A percentile compares a stretch with the other conserved stretches of the same genome.
These are phyloP conservation scores for Xenoacremonium recifei DNA, from an alignment of 2,329 filamentous ascomycete species.

Conservation along the genomic window DNA sequence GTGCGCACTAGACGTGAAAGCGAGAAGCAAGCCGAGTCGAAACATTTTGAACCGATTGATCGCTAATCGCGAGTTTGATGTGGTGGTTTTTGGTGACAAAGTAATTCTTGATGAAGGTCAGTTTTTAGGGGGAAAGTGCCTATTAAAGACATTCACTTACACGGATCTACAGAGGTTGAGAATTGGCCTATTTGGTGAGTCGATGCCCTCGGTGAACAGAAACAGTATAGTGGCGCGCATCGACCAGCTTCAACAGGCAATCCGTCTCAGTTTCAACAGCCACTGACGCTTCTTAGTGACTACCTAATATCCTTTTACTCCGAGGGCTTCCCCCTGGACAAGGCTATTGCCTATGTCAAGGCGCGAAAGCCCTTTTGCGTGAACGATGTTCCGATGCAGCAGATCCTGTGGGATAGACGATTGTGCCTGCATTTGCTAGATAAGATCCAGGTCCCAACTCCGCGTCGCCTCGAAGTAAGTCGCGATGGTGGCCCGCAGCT, in stretches of 20 bases:
- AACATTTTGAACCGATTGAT: constrained; percentile 94
- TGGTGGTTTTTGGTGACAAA: constrained; percentile 97
- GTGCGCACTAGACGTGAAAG: constrained; percentile 93
- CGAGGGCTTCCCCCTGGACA: constrained; percentile 93
- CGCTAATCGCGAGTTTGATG: constrained; percentile 88
- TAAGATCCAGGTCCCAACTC: constrained; percentile 84
- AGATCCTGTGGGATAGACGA: constrained; percentile 92
- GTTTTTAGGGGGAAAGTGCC: constrained; percentile 19
- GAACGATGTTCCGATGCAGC: constrained; percentile 97
- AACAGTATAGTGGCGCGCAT: constrained; percentile 31
- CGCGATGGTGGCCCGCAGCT: constrained; percentile 85
- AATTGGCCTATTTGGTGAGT: constrained; percentile 88
- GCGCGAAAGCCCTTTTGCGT: constrained; percentile 94
- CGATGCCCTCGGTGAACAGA: constrained; percentile 32
- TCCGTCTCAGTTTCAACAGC: constrained; percentile 19
- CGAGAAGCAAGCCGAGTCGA: constrained; percentile 91
- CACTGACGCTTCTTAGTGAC: constrained; percentile 53
- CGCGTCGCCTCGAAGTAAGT: constrained; percentile 84
- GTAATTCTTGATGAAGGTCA: constrained; percentile 89
- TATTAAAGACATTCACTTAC: constrained; percentile 11
- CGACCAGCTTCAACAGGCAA: constrained; percentile 22
- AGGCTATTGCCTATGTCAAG: constrained; percentile 93
- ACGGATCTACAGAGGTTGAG: constrained; percentile 63
- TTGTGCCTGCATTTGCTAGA: constrained; percentile 87
- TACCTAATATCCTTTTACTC: constrained; percentile 98